Evolutionary conservation across 1,284 basidiomycete genomes (phyloP), one percentile per base, ranked within the genome.

Genomic region (Retiboletus flavoniger): DNA sequence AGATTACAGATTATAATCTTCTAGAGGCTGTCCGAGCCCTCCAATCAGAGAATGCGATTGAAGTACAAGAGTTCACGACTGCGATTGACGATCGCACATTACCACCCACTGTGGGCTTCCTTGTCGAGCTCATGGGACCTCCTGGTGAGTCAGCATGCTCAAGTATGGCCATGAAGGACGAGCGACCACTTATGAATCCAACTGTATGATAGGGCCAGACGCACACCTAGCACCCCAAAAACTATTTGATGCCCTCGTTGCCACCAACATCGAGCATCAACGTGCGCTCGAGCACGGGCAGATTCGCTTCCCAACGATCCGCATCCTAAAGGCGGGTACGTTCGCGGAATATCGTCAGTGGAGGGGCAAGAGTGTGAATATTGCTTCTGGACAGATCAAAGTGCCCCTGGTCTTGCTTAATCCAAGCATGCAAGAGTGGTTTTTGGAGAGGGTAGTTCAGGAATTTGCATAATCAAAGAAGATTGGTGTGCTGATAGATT

Each of bases 301-400:
- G 1, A 45, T 53, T 2, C 11, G 47, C n/a, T 47, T 62, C 4
- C 63, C 61, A 1, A 63, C 54, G 16, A 46, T 63, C 34, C 55
- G 58, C 2, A 28, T 65, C 3, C 48, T 65, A 2, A 61, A 54
- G 26, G 7, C 40, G 41, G 36, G 60, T 28, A 63, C 63, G 7
- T 65, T 67, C 8, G 26, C 43, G 5, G 55, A 61, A 16, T 67
- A 61, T 39, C 61, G 57, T 36, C 38, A 47, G 5, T 61, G 56
- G 63, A 59, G 24, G 32, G 34, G 34, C 11, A 41, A 61, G 38
- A 31, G 3, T 0, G 26, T 35, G n/a, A 50, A 57, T 1, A 39
- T 49, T 4, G 38, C 31, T 4, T 40, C 49, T 0, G 56, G 47
- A 16, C 63, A 65, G 47, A 51, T 59, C 34, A 65, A 67, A 19